A percentile compares a stretch with the other conserved stretches of the same genome.
phyloP scores from a whole-genome alignment of 495 filamentous ascomycete species.

The Penicillium silybi region DNA sequence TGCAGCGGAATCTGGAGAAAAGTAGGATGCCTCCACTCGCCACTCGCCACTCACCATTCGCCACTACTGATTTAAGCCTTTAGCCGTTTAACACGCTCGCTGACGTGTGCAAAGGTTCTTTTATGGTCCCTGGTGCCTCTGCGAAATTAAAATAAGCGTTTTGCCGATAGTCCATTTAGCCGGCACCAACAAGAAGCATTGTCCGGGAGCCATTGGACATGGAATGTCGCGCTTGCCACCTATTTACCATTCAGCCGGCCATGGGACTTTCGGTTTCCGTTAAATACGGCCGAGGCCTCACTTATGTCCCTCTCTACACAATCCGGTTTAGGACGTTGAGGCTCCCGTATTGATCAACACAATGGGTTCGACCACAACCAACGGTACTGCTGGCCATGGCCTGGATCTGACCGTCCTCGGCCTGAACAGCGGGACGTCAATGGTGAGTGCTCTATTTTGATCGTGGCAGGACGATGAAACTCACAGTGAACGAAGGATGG shows the following conservation, averaged over 20 bases:
- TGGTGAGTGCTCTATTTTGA: conserved; percentile 20
- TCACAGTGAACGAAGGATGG: conserved; percentile 29
- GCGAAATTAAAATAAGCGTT: conserved; percentile 9
- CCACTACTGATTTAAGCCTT: conserved; percentile 5
- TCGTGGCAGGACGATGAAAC: neutral
- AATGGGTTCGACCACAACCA: conserved; percentile 9
- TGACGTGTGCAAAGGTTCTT: neutral
- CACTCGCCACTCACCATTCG: too few species aligned
- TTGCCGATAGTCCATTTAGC: conserved; percentile 10
- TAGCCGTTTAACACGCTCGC: conserved; percentile 16
- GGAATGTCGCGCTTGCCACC: neutral
- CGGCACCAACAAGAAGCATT: neutral
- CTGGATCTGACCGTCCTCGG: conserved; percentile 48
- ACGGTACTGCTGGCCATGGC: neutral
- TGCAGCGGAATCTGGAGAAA: neutral
- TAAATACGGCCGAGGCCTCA: neutral
- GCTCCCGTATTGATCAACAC: neutral
- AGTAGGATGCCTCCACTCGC: neutral
- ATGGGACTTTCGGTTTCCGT: neutral
- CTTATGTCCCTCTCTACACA: neutral
- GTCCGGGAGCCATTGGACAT: neutral
- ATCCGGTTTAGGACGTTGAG: neutral
- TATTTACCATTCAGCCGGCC: neutral
- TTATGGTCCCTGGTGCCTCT: neutral
- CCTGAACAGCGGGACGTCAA: conserved; percentile 44